phyloP scores from a whole-genome alignment of 2,329 filamentous ascomycete species.

The Lachnellula willkommii region DNA sequence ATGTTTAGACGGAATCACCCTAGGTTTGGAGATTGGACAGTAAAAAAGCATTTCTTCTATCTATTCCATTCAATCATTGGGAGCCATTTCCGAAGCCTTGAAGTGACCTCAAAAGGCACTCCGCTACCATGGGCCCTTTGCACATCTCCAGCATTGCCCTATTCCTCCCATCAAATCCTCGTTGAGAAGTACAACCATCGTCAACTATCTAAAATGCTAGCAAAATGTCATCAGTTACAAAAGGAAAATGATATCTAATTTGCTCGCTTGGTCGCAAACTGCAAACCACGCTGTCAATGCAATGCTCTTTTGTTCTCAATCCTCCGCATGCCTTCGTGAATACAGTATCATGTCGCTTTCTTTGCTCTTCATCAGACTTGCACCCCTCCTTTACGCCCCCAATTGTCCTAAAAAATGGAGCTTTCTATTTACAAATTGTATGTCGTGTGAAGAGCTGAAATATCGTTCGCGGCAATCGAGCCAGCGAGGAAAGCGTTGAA shows the following conservation, averaged over 20 bases:
- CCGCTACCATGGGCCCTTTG: neutral
- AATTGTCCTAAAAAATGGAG: constrained; percentile 17
- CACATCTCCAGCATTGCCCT: constrained; percentile 2
- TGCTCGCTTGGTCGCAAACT: neutral
- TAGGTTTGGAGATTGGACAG: neutral
- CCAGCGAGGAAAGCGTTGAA: constrained; percentile 44
- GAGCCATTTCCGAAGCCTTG: neutral
- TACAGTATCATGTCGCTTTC: constrained; percentile 8
- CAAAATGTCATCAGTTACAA: neutral
- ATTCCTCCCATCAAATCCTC: neutral
- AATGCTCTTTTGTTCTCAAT: constrained; percentile 5
- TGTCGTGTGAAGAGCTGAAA: constrained; percentile 23
- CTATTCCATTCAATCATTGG: neutral
- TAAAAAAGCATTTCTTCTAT: neutral
- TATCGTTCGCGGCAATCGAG: constrained; percentile 20
- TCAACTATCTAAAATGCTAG: constrained; percentile 3
- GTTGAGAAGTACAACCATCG: neutral
- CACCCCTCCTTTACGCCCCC: constrained; percentile 1
- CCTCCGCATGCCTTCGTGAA: constrained; percentile 13
- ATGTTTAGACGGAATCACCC: neutral
- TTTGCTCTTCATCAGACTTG: constrained; percentile 4
- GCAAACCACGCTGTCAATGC: constrained; percentile 1
- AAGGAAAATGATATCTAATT: neutral
- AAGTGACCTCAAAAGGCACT: neutral
- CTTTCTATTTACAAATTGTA: constrained; percentile 32